Evolutionary conservation across 495 filamentous ascomycete species (phyloP).

Genomic region (Thermochaetoides thermophila): DNA sequence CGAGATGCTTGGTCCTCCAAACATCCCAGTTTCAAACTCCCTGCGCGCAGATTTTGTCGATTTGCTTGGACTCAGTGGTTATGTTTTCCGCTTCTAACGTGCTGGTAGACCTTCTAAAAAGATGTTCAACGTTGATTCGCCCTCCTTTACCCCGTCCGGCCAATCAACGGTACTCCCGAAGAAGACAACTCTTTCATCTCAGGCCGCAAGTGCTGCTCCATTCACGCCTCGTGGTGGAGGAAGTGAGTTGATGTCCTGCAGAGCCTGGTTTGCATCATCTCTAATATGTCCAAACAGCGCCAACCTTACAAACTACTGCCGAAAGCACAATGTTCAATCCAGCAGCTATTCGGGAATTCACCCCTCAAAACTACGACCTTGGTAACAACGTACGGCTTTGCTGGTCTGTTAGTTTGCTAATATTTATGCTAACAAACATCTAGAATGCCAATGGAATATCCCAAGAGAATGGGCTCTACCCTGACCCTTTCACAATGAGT

Average conservation of each 20-base stretch:
- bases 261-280: not conserved
- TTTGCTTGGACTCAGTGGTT: too few species aligned
- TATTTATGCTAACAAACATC: constrained; percentile 1
- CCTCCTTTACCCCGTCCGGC: constrained; percentile 74
- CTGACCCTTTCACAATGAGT: constrained; percentile 46
- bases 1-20: too few species aligned
- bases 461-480: constrained; percentile 18
- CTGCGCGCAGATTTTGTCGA: too few species aligned
- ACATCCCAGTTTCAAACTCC: too few species aligned
- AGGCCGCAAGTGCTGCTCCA: constrained; percentile 75
- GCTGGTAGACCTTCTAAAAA: constrained; percentile 45
- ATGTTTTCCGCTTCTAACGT: constrained; percentile 6
- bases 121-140: constrained; percentile 87
- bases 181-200: constrained; percentile 61
- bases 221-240: constrained; percentile 56
- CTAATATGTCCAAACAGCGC: constrained; percentile 13
- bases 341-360: constrained; percentile 58
- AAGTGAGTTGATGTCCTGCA: constrained; percentile 18
- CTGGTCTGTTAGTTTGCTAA: not conserved
- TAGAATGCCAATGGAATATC: constrained; percentile 10
- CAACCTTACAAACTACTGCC: constrained; percentile 20
- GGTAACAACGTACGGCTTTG: constrained; percentile 41
- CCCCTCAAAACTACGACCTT: constrained; percentile 59
- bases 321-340: constrained; percentile 33
- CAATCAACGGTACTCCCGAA: constrained; percentile 28